phyloP scores from a whole-genome alignment of 768 basidiomycete genomes.

The Suillus paluster region DNA sequence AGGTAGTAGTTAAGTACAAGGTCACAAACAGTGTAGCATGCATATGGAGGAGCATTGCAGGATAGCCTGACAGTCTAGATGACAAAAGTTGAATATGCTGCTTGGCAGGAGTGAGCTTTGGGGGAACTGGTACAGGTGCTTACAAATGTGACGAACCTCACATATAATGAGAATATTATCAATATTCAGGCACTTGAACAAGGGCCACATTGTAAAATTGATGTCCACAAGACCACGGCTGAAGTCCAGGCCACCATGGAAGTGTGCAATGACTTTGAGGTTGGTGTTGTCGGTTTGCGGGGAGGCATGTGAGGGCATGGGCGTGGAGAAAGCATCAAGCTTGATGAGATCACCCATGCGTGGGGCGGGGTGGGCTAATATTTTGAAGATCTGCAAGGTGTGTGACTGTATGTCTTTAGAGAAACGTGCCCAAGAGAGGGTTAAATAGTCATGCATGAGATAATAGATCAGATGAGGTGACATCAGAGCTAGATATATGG shows the following conservation, averaged over 20 bases:
- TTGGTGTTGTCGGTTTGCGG: slow-evolving; percentile 42
- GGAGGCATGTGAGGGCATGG: slow-evolving; percentile 41
- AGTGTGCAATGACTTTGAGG: slow-evolving; percentile 86
- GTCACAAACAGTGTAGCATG: slow-evolving; percentile 92
- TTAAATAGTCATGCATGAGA: slow-evolving; percentile 92
- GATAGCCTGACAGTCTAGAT: no score
- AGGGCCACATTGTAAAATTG: slow-evolving; percentile 96
- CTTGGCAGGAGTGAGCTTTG: slow-evolving; percentile 78
- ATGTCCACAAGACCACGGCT: slow-evolving; percentile 90
- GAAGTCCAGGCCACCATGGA: slow-evolving; percentile 94
- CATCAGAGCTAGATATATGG: slow-evolving; percentile 64
- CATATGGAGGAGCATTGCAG: no score
- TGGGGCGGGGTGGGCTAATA: slow-evolving; percentile 85
- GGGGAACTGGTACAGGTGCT: slow-evolving; percentile 25
- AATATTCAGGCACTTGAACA: slow-evolving; percentile 91
- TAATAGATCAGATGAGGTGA: slow-evolving; percentile 95
- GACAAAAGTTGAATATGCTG: slow-evolving; percentile 84
- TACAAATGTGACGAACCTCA: slow-evolving; percentile 55
- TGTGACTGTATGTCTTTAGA: slow-evolving; percentile 94
- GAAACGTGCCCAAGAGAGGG: slow-evolving; percentile 94
- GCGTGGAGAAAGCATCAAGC: no score
- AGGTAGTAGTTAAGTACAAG: no score
- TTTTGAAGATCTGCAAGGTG: slow-evolving; percentile 87
- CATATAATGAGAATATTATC: slow-evolving; percentile 93
- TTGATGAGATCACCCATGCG: slow-evolving; percentile 85